phyloP scores from a whole-genome alignment of 2,329 filamentous ascomycete genomes.

The Lachnellula cervina region DNA sequence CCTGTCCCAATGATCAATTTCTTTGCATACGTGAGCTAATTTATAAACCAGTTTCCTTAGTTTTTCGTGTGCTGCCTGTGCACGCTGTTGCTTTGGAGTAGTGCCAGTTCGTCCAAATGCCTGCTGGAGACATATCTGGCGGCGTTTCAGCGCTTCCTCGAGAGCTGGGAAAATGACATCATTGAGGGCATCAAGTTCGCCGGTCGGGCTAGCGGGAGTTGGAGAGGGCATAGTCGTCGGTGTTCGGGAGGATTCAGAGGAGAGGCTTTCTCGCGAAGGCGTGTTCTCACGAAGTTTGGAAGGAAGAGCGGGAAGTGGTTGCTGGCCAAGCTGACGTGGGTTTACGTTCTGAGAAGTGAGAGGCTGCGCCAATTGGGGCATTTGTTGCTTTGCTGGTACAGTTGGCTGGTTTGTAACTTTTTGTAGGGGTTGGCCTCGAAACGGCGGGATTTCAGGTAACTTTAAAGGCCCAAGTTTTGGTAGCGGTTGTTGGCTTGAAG shows the following conservation, averaged over 20 bases:
- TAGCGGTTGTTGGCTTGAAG: conserved; percentile 31
- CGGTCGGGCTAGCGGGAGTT: conserved; percentile 53
- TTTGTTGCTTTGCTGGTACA: conserved; percentile 25
- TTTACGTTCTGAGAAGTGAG: conserved; percentile 26
- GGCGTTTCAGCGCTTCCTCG: conserved; percentile 81
- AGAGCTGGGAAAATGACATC: conserved; percentile 91
- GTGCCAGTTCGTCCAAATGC: conserved; percentile 32
- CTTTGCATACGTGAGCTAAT: conserved; percentile 75
- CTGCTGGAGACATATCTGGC: conserved; percentile 53
- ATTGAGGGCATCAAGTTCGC: conserved; percentile 78
- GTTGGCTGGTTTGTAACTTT: conserved; percentile 28
- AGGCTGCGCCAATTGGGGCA: conserved; percentile 16
- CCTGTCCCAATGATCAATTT: conserved; percentile 86
- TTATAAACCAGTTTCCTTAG: conserved; percentile 78
- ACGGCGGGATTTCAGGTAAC: conserved; percentile 34
- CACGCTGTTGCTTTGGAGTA: conserved; percentile 62
- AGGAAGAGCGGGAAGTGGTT: conserved; percentile 30
- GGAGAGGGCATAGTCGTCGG: conserved; percentile 52
- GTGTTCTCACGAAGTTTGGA: conserved; percentile 30
- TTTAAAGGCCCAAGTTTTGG: conserved; percentile 33
- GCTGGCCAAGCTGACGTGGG: conserved; percentile 23
- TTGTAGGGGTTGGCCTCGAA: conserved; percentile 27
- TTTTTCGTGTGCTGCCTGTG: conserved; percentile 72
- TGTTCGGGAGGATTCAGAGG: conserved; percentile 27
- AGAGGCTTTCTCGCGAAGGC: conserved; percentile 28